These are phyloP conservation scores for Porodaedalea pini DNA, from an alignment of 1,284 basidiomycete species.

Conservation along the genomic window DNA sequence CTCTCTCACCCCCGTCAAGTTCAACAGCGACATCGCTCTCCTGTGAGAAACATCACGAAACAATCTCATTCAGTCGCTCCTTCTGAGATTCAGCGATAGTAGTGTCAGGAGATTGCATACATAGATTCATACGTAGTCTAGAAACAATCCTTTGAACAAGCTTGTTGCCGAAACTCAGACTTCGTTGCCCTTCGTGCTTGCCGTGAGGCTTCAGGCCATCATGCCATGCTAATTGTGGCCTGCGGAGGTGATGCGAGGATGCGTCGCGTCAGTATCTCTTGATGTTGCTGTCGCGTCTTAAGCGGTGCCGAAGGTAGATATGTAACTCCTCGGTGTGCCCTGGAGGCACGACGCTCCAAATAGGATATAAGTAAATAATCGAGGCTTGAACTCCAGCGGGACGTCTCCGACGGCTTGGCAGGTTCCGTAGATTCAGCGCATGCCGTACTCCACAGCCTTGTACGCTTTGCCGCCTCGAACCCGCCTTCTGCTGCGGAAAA, in stretches of 20 bases:
- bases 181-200: too few species aligned
- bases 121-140: too few species aligned
- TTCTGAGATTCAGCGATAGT: background rate
- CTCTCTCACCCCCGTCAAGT: too few species aligned
- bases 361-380: background rate
- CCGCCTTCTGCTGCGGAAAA: constrained; percentile 44
- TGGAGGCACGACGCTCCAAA: background rate
- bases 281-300: background rate
- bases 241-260: background rate
- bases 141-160: too few species aligned
- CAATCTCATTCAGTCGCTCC: background rate
- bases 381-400: background rate
- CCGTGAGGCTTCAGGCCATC: too few species aligned
- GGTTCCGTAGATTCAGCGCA: constrained; percentile 32
- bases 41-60: background rate
- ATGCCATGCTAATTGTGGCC: background rate
- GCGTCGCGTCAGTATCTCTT: background rate
- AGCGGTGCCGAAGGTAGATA: background rate
- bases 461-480: constrained; percentile 62
- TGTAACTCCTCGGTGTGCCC: background rate
- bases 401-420: background rate
- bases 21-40: background rate
- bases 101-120: background rate
- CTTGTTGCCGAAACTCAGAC: too few species aligned
- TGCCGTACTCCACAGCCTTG: constrained; percentile 68